Evolutionary conservation across 208 protist species (phyloP).

Genomic region (Tetramitus jugosus): DNA sequence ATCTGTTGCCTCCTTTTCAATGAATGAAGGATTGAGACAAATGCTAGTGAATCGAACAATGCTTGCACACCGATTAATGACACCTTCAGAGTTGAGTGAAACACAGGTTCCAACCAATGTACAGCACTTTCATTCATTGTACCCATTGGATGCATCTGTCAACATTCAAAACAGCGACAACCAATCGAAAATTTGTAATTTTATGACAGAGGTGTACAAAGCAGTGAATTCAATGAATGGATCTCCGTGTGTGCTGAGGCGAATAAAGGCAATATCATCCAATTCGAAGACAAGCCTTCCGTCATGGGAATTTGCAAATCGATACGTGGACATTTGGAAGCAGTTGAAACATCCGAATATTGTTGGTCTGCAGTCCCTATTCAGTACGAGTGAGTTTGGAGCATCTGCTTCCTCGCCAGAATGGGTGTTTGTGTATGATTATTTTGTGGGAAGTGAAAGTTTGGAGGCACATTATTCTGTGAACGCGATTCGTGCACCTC

Average conservation of each 20-base stretch:
- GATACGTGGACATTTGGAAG: background rate
- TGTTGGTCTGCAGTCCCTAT: background rate
- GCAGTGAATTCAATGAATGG: background rate
- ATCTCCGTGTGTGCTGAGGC: background rate
- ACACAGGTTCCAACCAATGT: no score
- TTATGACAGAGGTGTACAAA: background rate
- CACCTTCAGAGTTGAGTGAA: no score
- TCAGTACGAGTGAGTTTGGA: background rate
- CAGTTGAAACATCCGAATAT: background rate
- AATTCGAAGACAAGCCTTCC: no score
- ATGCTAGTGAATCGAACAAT: no score
- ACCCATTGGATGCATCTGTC: background rate
- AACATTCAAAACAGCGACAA: background rate
- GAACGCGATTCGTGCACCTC: background rate
- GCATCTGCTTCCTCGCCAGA: background rate
- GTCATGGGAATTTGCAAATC: no score
- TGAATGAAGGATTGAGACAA: no score
- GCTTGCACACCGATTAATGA: no score
- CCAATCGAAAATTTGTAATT: background rate
- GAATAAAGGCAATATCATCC: background rate
- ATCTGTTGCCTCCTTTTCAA: no score
- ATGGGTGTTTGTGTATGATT: background rate
- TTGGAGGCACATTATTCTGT: slow-evolving; percentile 1
- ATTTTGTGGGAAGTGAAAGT: background rate
- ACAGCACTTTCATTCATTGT: background rate